Evolutionary conservation across 2,329 filamentous ascomycete species (phyloP).

Genomic region (Paraphoma chrysanthemicola): DNA sequence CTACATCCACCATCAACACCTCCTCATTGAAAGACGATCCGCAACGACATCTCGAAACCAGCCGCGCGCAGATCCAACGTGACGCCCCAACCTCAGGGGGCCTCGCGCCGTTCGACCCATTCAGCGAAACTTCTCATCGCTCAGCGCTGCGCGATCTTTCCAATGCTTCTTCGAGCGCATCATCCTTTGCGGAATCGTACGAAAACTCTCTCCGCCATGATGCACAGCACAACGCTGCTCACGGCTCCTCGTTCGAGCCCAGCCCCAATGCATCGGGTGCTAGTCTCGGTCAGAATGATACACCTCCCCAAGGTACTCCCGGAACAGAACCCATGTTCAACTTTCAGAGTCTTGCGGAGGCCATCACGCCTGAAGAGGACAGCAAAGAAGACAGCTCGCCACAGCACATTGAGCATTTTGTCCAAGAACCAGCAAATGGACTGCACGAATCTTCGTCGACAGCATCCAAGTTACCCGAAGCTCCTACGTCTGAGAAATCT

Average conservation of each 20-base stretch:
- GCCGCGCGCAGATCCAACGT: constrained; percentile 51
- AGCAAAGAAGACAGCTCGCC: constrained; percentile 52
- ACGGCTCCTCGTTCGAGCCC: constrained; percentile 56
- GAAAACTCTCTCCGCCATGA: constrained; percentile 35
- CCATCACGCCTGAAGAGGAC: constrained; percentile 71
- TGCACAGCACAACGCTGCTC: constrained; percentile 41
- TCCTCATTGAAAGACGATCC: constrained; percentile 44
- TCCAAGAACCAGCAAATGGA: constrained; percentile 4
- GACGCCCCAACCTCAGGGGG: constrained; percentile 44
- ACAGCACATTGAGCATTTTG: constrained; percentile 50
- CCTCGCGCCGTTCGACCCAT: constrained; percentile 52
- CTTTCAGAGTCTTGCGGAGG: constrained; percentile 84
- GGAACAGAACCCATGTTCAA: constrained; percentile 85
- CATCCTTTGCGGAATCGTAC: constrained; percentile 75
- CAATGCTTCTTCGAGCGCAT: constrained; percentile 83
- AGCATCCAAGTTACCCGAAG: background rate
- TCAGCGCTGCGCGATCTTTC: constrained; percentile 84
- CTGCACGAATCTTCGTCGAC: background rate
- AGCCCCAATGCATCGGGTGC: constrained; percentile 62
- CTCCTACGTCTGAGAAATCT: background rate
- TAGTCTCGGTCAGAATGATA: constrained; percentile 44
- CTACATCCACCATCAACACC: constrained; percentile 51
- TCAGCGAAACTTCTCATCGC: constrained; percentile 55
- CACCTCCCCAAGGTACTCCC: constrained; percentile 49
- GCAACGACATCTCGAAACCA: constrained; percentile 56